Evolutionary conservation across 345 rosid species (phyloP).

Genomic region (Brassica rapa): DNA sequence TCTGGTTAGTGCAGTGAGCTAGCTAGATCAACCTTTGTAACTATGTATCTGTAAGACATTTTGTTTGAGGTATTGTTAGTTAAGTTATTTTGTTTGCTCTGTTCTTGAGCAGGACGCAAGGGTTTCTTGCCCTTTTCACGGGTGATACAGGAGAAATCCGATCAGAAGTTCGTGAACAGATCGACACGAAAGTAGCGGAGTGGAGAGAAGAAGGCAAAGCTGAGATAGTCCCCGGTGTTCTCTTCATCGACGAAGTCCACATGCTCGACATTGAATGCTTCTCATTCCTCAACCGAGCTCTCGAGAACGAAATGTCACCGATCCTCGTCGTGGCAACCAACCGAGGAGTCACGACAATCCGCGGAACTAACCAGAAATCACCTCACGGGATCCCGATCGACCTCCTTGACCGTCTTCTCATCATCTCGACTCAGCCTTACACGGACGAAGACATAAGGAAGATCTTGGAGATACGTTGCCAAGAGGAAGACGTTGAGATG

Average conservation of each 20-base stretch:
- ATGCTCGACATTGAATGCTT: slow-evolving; percentile 99
- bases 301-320: slow-evolving; percentile 97
- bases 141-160: slow-evolving; percentile 97
- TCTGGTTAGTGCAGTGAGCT: background rate
- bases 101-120: slow-evolving; percentile 67
- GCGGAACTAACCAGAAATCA: slow-evolving; percentile 90
- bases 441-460: slow-evolving; percentile 70
- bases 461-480: slow-evolving; percentile 89
- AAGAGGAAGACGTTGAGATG: slow-evolving; percentile 93
- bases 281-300: slow-evolving; percentile 94
- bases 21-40: background rate
- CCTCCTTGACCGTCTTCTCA: slow-evolving; percentile 89
- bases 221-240: slow-evolving; percentile 92
- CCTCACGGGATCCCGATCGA: slow-evolving; percentile 97
- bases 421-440: slow-evolving; percentile 82
- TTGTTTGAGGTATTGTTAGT: background rate
- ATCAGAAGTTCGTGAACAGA: slow-evolving; percentile 92
- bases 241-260: slow-evolving; percentile 96
- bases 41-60: background rate
- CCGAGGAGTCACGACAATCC: slow-evolving; percentile 85
- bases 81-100: background rate
- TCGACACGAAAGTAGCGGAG: slow-evolving; percentile 93
- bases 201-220: slow-evolving; percentile 99
- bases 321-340: slow-evolving; percentile 92
- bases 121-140: slow-evolving; percentile 92